Evolutionary conservation across 73 alveolate species (phyloP), one percentile per base, ranked within the genome.

Genomic region (Breviolum minutum): DNA sequence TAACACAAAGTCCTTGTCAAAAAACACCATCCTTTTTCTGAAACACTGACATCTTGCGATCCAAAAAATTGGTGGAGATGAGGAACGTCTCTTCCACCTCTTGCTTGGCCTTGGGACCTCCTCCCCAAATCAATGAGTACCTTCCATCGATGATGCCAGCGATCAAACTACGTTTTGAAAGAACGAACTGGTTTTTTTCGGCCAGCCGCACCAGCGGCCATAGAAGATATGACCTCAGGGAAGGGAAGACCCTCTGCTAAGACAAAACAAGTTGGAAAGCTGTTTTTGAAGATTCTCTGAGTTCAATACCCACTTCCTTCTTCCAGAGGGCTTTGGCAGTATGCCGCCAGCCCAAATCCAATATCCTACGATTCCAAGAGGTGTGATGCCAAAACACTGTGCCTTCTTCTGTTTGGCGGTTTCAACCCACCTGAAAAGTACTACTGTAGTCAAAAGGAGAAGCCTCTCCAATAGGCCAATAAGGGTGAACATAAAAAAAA

Each of bases 41-140:
- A 2, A 79, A 32, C 63, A 79, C 10, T 62, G 27, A 19, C 87
- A n/a, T 26, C 12, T 29, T 64, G n/a, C 12, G 71, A 81, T 81
- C 54, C 0, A 40, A 40, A 40, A 40, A 66, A 8, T 81, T 48
- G 22, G 68, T 29, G 87, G 27, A 60, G 76, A 60, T 77, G 22
- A 32, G 81, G 81, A 14, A 62, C 98, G 98, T 92, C 91, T 92
- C 98, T 76, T 92, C 98, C 66, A 92, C 98, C 40, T 92, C 98
- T 1, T 62, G 89, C 91, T 76, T 27, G 54, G 87, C 79, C 84
- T 92, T 92, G 26, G 98, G 98, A 90, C 91, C 61, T 68, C 98
- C 98, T 7, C 98, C 98, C 98, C 98, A 92, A 63, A 92, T n/a
- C n/a, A 92, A 84, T 7, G 98, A 92, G 98, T 92, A 92, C 98